Evolutionary conservation across 2,329 filamentous ascomycete genomes (phyloP).

Genomic region (Fusarium sacchari): DNA sequence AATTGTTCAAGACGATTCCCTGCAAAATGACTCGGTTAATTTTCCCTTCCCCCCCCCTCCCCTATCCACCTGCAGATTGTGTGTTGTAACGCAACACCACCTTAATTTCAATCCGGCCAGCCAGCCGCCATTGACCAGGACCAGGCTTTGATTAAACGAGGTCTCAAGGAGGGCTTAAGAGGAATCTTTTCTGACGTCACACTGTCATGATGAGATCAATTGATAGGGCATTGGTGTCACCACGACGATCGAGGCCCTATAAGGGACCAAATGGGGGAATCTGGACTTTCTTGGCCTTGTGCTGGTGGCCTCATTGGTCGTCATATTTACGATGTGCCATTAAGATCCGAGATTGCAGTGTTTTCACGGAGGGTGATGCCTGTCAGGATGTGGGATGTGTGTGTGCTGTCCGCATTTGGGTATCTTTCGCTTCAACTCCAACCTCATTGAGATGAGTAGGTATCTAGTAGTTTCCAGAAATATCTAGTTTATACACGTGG

Average conservation of each 20-base stretch:
- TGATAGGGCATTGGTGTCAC: slow-evolving; percentile 14
- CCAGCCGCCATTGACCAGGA: not conserved
- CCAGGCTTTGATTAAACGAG: slow-evolving; percentile 4
- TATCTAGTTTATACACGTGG: slow-evolving; percentile 35
- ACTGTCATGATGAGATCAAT: slow-evolving; percentile 37
- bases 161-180: not conserved
- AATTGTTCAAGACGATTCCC: slow-evolving; percentile 17
- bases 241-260: slow-evolving; percentile 16
- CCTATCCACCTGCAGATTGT: not conserved
- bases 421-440: slow-evolving; percentile 32
- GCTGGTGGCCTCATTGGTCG: slow-evolving; percentile 9
- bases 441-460: slow-evolving; percentile 45
- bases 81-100: not conserved
- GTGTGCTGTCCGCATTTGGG: slow-evolving; percentile 32
- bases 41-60: not conserved
- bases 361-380: slow-evolving; percentile 7
- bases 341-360: not conserved
- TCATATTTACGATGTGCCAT: slow-evolving; percentile 7
- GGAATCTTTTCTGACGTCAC: slow-evolving; percentile 30
- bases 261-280: not conserved
- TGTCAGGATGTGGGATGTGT: slow-evolving; percentile 20
- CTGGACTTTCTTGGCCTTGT: not conserved
- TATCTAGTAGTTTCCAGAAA: slow-evolving; percentile 30
- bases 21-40: slow-evolving; percentile 24
- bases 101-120: not conserved